Evolutionary conservation across 352 stramenopile genomes (phyloP), one percentile per base, ranked within the genome.

Genomic region (Pythium volutum): DNA sequence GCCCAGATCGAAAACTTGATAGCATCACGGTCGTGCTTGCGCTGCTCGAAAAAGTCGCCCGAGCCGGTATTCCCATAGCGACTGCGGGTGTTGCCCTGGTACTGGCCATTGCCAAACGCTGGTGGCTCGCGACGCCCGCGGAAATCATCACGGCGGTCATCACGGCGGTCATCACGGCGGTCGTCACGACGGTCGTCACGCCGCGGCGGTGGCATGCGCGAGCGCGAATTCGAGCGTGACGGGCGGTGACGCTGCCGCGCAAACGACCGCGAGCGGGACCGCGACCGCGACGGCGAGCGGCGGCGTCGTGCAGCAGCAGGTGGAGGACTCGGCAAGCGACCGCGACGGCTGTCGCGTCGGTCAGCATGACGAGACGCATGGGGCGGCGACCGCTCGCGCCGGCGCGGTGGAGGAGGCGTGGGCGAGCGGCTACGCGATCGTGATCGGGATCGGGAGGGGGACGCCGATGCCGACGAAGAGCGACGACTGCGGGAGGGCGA

Each of bases 1-100:
- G 71, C 62, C 86, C 86, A 95, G 52, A 95, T 89, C 51, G 73
- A 92, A 59, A 86, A 93, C 29, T 55, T 29, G 22, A 80, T 80
- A 1, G 58, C 45, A 0, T 93, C 80, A 41, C 86, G 77, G 8
- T 93, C 66, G 38, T 64, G 72, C 59, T 89, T 90, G 59, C 86
- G 78, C 59, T 83, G 64, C 25, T 93, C 79, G 31, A 88, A 93
- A 63, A 92, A 91, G 7, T 73, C 71, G 26, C 90, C 77, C 3
- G 69, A 69, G 39, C 87, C 73, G n/a, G 69, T 63, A 23, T 74
- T 72, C 8, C 58, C 62, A 36, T 75, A 78, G 16, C 51, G 51
- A 29, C 23, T 14, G 15, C 74, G 67, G 23, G 60, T 64, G 51
- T 62, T 36, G 4, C 31, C 62, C 29, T 67, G 59, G 41, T 62